A percentile compares a stretch with the other conserved stretches of the same genome.
These are phyloP conservation scores for Trypanosoma melophagium DNA, from an alignment of 208 protist genomes.

Conservation along the genomic window DNA sequence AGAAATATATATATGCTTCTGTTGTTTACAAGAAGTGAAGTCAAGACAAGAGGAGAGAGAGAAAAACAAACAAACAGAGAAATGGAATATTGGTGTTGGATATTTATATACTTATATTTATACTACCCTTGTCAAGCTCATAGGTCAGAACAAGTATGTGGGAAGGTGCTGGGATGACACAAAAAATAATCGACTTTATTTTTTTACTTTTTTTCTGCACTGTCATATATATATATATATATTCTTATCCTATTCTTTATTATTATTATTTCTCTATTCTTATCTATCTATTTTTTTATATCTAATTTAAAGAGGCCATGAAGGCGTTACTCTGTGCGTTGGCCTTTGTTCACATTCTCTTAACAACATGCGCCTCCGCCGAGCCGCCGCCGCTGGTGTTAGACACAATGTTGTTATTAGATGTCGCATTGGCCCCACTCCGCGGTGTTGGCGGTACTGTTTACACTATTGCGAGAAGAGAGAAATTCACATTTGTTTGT, in stretches of 20 bases:
- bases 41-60: not conserved
- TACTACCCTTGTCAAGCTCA: constrained; percentile 5
- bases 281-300: too few species aligned
- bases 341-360: too few species aligned
- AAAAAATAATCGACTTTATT: not conserved
- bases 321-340: too few species aligned
- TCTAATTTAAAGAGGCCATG: too few species aligned
- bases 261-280: too few species aligned
- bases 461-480: not conserved
- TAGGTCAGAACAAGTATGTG: too few species aligned
- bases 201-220: not conserved
- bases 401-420: not conserved
- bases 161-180: too few species aligned
- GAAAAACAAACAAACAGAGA: not conserved
- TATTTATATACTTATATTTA: constrained; percentile 17
- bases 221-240: not conserved
- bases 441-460: not conserved
- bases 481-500: not conserved
- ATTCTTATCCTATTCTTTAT: not conserved
- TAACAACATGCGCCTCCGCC: too few species aligned
- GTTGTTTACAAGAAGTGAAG: not conserved
- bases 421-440: not conserved
- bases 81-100: constrained; percentile 1
- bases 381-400: not conserved
- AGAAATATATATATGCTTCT: too few species aligned